These are phyloP conservation scores for Rhipidocladum racemiflorum DNA, from an alignment of 176 grass and related monocot genomes.

Conservation along the genomic window DNA sequence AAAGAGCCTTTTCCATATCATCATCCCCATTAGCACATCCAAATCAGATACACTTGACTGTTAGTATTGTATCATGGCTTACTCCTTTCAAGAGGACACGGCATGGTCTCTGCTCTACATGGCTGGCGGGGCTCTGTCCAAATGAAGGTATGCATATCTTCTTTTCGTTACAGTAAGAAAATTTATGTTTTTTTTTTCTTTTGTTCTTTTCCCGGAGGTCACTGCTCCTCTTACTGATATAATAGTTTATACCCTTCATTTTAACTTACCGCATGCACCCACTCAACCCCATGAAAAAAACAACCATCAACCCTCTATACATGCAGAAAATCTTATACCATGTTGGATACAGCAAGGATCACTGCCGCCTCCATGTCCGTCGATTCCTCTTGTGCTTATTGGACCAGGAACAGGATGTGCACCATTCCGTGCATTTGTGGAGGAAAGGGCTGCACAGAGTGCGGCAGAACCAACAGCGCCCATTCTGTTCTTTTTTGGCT, in stretches of 20 bases:
- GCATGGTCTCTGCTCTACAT: conserved; percentile 77
- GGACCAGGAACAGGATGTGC: conserved; percentile 93
- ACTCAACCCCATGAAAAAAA: background rate
- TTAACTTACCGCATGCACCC: conserved; percentile 2
- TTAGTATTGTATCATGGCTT: conserved; percentile 71
- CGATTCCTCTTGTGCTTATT: conserved; percentile 74
- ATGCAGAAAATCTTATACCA: conserved; percentile 62
- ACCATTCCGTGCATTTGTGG: conserved; percentile 76
- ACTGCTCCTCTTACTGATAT: background rate
- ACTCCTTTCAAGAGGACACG: conserved; percentile 75
- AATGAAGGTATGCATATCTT: conserved; percentile 43
- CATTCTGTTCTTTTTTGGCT: conserved; percentile 86
- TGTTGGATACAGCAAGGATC: conserved; percentile 63
- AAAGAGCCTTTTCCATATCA: conserved; percentile 91
- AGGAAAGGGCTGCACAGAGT: conserved; percentile 61
- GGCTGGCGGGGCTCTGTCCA: conserved; percentile 63
- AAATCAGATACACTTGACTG: conserved; percentile 77
- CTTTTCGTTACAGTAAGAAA: background rate
- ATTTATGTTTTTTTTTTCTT: background rate
- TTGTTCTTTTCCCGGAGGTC: background rate
- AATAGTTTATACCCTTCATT: background rate
- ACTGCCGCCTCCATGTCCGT: conserved; percentile 54
- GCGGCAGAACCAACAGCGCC: conserved; percentile 42
- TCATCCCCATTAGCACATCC: conserved; percentile 77
- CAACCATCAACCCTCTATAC: background rate